Conservation (phyloP, 2,329 filamentous ascomycete species). For the Claviceps pusilla region DNA sequence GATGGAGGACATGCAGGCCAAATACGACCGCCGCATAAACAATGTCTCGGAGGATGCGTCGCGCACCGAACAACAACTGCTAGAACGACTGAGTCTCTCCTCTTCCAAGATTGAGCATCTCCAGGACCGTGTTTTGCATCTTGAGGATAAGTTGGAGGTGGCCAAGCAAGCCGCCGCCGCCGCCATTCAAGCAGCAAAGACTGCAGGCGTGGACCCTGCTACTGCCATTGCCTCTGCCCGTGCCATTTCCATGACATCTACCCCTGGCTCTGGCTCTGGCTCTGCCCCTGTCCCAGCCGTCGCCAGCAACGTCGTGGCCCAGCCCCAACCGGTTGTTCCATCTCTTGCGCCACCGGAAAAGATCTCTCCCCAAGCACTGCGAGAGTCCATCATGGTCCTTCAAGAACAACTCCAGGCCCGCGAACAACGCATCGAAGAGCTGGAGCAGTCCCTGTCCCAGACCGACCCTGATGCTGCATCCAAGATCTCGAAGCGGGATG, state of each 20-base stretch:
- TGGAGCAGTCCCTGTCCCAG: slow-evolving; percentile 56
- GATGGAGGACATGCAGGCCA: slow-evolving; percentile 58
- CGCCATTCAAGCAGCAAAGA: slow-evolving; percentile 60
- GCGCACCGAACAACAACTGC: slow-evolving; percentile 61
- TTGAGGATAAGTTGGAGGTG: slow-evolving; percentile 85
- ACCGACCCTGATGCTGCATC: slow-evolving; percentile 61
- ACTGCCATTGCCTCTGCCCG: slow-evolving; percentile 5
- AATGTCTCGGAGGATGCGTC: slow-evolving; percentile 70
- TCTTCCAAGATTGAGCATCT: slow-evolving; percentile 74
- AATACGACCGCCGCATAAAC: slow-evolving; percentile 58
- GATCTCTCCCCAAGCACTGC: slow-evolving; percentile 84
- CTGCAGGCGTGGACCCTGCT: slow-evolving; percentile 29
- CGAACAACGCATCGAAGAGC: slow-evolving; percentile 74
- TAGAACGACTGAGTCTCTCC: slow-evolving; percentile 67
- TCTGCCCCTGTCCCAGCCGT: too few relatives aligned
- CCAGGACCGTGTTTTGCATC: slow-evolving; percentile 66
- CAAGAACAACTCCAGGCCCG: slow-evolving; percentile 95
- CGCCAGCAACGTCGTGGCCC: slow-evolving; percentile 5
- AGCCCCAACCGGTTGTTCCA: slow-evolving; percentile 14
- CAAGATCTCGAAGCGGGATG: slow-evolving; percentile 82
- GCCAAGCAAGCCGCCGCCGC: slow-evolving; percentile 75
- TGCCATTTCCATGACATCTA: background rate
- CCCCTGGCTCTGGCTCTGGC: too few relatives aligned
- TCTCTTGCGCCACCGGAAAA: slow-evolving; percentile 54
- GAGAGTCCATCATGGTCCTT: slow-evolving; percentile 89